Evolutionary conservation across 2,329 filamentous ascomycete genomes (phyloP).

Genomic region (Basipetospora chlamydospora): DNA sequence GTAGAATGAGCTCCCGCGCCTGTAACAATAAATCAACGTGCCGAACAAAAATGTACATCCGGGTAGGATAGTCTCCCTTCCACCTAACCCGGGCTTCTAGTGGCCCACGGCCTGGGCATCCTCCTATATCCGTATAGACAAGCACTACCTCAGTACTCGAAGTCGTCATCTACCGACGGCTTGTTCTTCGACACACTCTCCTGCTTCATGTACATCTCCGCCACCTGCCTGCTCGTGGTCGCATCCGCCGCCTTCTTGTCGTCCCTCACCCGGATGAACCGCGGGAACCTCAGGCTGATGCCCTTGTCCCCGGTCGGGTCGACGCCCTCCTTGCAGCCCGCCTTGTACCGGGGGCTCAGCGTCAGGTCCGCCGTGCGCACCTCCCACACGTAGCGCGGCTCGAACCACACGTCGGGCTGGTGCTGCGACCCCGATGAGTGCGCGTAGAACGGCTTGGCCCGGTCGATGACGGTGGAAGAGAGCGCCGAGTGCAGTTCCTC

Average conservation of each 20-base stretch:
- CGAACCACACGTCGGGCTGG: constrained; percentile 97
- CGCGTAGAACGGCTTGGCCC: constrained; percentile 84
- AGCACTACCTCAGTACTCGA: constrained; percentile 58
- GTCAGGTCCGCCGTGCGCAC: constrained; percentile 95
- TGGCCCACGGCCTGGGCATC: no score
- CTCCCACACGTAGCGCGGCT: constrained; percentile 90
- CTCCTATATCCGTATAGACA: no score
- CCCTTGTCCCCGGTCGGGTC: constrained; percentile 58
- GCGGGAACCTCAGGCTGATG: constrained; percentile 77
- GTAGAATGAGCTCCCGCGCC: no score
- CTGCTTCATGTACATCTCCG: constrained; percentile 94
- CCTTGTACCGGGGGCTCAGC: constrained; percentile 81
- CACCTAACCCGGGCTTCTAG: no score
- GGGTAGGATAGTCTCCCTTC: no score
- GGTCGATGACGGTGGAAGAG: constrained; percentile 66
- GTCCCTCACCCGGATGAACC: constrained; percentile 82
- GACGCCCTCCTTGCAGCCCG: constrained; percentile 70
- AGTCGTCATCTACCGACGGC: constrained; percentile 85
- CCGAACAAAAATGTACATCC: no score
- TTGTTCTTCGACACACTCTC: constrained; percentile 81
- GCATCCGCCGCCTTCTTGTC: constrained; percentile 94
- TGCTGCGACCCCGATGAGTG: constrained; percentile 77
- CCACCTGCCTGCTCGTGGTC: constrained; percentile 69
- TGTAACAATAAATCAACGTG: no score
- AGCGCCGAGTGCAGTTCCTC: constrained; percentile 70